A percentile compares a stretch with the other conserved stretches of the same genome.
Evolutionary conservation across 768 basidiomycete genomes (phyloP).

Genomic region (Fistulinella prunicolor): DNA sequence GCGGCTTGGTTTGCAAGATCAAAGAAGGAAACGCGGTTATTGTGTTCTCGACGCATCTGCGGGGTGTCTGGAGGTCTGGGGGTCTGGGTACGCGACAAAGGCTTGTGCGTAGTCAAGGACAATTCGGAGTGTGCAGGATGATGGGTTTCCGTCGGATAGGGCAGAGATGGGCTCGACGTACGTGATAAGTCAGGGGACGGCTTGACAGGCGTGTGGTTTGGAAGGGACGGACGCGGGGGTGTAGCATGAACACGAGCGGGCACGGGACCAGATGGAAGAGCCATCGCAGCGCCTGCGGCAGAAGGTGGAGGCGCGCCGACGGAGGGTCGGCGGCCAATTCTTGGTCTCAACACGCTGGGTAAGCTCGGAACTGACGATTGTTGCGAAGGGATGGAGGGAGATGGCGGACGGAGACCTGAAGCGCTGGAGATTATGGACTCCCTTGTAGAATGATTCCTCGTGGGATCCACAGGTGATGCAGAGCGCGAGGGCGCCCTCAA

Average conservation of each 20-base stretch:
- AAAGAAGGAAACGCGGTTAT: constrained; percentile 77
- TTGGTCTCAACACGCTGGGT: constrained; percentile 35
- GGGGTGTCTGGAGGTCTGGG: constrained; percentile 32
- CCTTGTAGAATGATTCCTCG: constrained; percentile 20
- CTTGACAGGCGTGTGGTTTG: constrained; percentile 11
- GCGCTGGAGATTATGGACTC: constrained; percentile 17
- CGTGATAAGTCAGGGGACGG: constrained; percentile 20
- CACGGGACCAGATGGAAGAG: constrained; percentile 25
- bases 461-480: constrained; percentile 39
- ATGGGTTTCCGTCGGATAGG: constrained; percentile 4
- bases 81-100: constrained; percentile 28
- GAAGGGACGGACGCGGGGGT: constrained; percentile 21
- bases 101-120: constrained; percentile 20
- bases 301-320: constrained; percentile 39
- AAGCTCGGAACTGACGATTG: constrained; percentile 18
- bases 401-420: constrained; percentile 21
- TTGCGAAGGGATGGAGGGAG: constrained; percentile 19
- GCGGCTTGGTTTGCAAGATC: constrained; percentile 74
- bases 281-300: constrained; percentile 18
- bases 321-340: constrained; percentile 42
- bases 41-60: constrained; percentile 51
- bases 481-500: constrained; percentile 34
- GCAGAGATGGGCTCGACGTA: constrained; percentile 18
- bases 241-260: constrained; percentile 23
- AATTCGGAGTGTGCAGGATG: constrained; percentile 20